Percentiles rank a stretch among this genome's conserved stretches.
Evolutionary conservation across 2,329 filamentous ascomycete genomes (phyloP).

Genomic region (Decorospora gaudefroyi): DNA sequence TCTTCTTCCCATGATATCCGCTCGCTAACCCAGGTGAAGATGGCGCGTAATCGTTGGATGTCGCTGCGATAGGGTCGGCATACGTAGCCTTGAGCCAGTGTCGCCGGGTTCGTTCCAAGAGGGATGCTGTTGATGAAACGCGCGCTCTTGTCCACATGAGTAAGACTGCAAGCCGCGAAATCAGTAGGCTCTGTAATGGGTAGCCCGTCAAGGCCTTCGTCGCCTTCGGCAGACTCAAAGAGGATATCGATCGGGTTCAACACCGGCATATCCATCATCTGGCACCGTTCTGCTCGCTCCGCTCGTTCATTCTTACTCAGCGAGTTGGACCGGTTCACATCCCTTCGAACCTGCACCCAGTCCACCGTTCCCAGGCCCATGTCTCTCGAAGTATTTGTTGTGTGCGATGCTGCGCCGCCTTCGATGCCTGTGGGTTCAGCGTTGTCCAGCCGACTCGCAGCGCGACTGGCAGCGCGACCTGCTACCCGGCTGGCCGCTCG

Average conservation of each 20-base stretch:
- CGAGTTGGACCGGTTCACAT: constrained; percentile 94
- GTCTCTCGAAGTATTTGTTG: constrained; percentile 62
- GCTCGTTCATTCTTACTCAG: constrained; percentile 84
- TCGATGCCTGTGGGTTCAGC: constrained; percentile 60
- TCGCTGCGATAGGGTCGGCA: constrained; percentile 94
- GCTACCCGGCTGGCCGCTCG: constrained; percentile 47
- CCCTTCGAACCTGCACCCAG: constrained; percentile 96
- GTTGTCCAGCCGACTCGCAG: constrained; percentile 38
- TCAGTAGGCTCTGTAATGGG: constrained; percentile 82
- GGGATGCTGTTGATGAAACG: constrained; percentile 86
- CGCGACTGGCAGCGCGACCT: constrained; percentile 46
- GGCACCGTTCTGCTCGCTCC: constrained; percentile 84
- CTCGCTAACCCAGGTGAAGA: constrained; percentile 97
- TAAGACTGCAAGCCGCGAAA: constrained; percentile 77
- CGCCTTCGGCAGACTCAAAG: constrained; percentile 81
- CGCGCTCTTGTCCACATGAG: constrained; percentile 92
- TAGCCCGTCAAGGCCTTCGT: constrained; percentile 83
- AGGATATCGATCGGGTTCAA: constrained; percentile 89
- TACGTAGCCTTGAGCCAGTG: constrained; percentile 86
- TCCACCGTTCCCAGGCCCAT: constrained; percentile 73
- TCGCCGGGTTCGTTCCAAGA: constrained; percentile 77
- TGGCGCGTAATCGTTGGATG: constrained; percentile 87
- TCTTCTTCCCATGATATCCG: constrained; percentile 95
- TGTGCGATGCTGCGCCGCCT: constrained; percentile 50
- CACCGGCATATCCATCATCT: constrained; percentile 90